Percentiles rank a stretch among this genome's conserved stretches.
These are phyloP conservation scores for Rhodamnia argentea DNA, from an alignment of 345 rosid genomes.

Conservation along the genomic window DNA sequence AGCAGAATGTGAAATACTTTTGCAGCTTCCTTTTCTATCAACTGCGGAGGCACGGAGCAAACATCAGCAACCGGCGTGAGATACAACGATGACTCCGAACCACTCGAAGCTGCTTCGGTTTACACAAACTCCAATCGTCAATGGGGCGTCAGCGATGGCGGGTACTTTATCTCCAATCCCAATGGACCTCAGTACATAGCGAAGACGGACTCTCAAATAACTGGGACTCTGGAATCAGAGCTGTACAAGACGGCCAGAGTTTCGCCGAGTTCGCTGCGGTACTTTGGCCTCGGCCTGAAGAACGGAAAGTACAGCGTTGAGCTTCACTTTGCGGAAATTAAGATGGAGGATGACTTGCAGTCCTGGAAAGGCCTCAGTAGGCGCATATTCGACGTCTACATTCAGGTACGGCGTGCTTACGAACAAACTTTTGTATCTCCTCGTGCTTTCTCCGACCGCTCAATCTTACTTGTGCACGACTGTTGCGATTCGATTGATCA, in stretches of 20 bases:
- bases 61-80: constrained; percentile 27
- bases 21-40: constrained; percentile 46
- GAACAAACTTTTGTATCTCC: neutral
- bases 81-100: constrained; percentile 32
- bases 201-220: constrained; percentile 36
- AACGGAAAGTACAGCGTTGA: constrained; percentile 32
- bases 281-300: constrained; percentile 37
- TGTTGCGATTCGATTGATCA: neutral
- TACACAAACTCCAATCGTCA: constrained; percentile 14
- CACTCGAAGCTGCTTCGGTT: constrained; percentile 29
- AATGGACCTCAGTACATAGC: constrained; percentile 19
- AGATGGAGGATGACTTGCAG: constrained; percentile 22
- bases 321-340: constrained; percentile 49
- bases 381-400: constrained; percentile 40
- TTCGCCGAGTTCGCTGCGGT: constrained; percentile 42
- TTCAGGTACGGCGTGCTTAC: constrained; percentile 19
- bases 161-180: constrained; percentile 33
- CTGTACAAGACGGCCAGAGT: constrained; percentile 42
- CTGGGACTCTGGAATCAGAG: constrained; percentile 36
- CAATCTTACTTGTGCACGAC: neutral
- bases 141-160: constrained; percentile 45
- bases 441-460: neutral
- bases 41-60: constrained; percentile 38
- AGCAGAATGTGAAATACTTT: neutral
- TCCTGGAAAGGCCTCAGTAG: constrained; percentile 51